Conservation (phyloP, 306 rosid genomes). For the Potentilla sterilis region DNA sequence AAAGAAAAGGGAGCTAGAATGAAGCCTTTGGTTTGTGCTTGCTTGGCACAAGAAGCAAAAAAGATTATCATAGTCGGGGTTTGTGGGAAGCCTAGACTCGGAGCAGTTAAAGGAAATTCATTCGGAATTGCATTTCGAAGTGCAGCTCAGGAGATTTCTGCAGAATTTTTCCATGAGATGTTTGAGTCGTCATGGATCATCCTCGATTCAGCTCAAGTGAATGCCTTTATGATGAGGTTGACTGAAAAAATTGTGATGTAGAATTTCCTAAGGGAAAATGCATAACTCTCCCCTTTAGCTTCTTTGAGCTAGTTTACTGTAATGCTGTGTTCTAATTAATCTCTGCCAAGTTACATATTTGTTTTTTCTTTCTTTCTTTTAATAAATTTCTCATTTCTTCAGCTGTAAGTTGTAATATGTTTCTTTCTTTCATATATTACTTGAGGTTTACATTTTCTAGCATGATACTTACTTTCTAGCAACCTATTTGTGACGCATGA, state of each 20-base stretch:
- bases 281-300: constrained; percentile 26
- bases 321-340: constrained; percentile 27
- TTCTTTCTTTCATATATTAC: constrained; percentile 11
- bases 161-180: constrained; percentile 82
- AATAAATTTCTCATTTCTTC: constrained; percentile 7
- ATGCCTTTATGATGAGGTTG: constrained; percentile 86
- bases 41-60: constrained; percentile 72
- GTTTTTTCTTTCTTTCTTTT: neutral
- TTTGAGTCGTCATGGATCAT: constrained; percentile 96
- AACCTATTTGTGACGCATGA: neutral
- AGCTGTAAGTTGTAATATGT: constrained; percentile 28
- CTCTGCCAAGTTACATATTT: constrained; percentile 20
- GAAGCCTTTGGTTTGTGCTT: constrained; percentile 96
- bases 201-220: constrained; percentile 62
- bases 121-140: constrained; percentile 80
- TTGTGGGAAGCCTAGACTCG: constrained; percentile 94
- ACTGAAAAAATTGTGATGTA: constrained; percentile 69
- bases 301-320: constrained; percentile 25
- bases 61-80: constrained; percentile 85
- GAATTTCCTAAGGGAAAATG: constrained; percentile 16
- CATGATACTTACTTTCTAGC: neutral
- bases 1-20: constrained; percentile 88
- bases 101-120: constrained; percentile 79
- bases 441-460: constrained; percentile 19
- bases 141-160: constrained; percentile 74